Base-by-base conservation (phyloP, 2,329 filamentous ascomycete species). In the Akanthomyces dipterigenus region DNA sequence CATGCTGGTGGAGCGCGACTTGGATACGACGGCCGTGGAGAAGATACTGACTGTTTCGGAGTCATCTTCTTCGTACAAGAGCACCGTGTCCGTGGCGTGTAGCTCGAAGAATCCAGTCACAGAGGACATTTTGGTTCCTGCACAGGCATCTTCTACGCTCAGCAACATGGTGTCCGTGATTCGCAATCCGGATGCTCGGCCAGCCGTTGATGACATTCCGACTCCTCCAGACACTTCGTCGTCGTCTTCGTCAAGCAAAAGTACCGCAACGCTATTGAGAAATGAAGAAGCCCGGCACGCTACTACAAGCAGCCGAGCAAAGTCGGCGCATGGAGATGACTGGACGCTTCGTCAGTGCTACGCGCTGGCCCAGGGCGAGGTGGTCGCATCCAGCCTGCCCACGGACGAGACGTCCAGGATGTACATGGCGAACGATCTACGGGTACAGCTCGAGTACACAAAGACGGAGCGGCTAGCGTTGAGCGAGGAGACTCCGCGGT, bases 371-470 rank as follows among this genome's bases (percentile, higher is more conserved):
- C 49, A 60, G 18, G 58, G 58, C 40, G 40, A 60, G 20, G 22
- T 55, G n/a, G 58, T 60, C 8, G 18, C 38, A 2, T 24, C 49
- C 14, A 48, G 20, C n/a, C 26, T 60, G 16, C 14, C 49, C 5
- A 16, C 28, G 1, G 26, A 38, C 5, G 16, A n/a, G 11, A 5
- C 14, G 1, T 60, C 56, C 5, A 6, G 11, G 5, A 18, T 40
- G 4, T 60, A 60, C 8, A 48, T 49, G 5, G 40, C 58, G 11
- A 49, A 45, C 9, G 11, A 18, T 11, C 49, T 60, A 5, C 28
- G 20, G 3, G 22, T 60, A 11, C 50, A 54, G 49, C 42, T 60
- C 4, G 58, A 60, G 12, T 60, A 60, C 42, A 60, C 58, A 14
- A 49, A 38, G 20, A 40, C 43, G 11, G 42, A 26, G n/a, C 22